Percentiles rank a stretch among this genome's conserved stretches.
Evolutionary conservation across 2,329 filamentous ascomycete genomes (phyloP).

Genomic region (Aspergillus sp.): DNA sequence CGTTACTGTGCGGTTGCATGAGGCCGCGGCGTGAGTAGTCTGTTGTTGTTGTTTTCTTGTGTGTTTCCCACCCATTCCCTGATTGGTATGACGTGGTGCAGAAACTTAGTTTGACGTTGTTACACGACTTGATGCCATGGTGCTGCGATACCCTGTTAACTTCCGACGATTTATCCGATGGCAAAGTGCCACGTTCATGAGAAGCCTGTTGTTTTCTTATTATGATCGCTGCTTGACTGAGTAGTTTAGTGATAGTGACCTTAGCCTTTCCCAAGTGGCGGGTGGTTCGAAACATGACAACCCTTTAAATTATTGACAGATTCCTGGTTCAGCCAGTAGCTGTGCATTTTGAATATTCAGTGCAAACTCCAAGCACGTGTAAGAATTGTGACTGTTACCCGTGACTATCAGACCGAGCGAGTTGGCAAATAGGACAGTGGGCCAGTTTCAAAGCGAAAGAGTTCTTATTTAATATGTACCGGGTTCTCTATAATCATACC

Average conservation of each 20-base stretch:
- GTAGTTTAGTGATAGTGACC: background rate
- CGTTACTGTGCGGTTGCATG: conserved; percentile 33
- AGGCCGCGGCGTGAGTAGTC: conserved; percentile 14
- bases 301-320: background rate
- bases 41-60: background rate
- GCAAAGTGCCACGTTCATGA: background rate
- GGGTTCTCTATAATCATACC: background rate
- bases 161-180: background rate
- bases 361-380: background rate
- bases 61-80: background rate
- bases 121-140: background rate
- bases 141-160: background rate
- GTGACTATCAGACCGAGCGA: background rate
- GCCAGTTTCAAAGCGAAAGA: background rate
- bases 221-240: background rate
- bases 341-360: background rate
- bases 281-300: background rate
- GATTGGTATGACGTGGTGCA: background rate
- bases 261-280: background rate
- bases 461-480: background rate
- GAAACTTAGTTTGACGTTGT: background rate
- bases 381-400: background rate
- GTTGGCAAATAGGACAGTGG: background rate
- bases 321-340: background rate
- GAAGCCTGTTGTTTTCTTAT: background rate